Base-by-base conservation (phyloP, 345 rosid genomes). In the Brassica incana region DNA sequence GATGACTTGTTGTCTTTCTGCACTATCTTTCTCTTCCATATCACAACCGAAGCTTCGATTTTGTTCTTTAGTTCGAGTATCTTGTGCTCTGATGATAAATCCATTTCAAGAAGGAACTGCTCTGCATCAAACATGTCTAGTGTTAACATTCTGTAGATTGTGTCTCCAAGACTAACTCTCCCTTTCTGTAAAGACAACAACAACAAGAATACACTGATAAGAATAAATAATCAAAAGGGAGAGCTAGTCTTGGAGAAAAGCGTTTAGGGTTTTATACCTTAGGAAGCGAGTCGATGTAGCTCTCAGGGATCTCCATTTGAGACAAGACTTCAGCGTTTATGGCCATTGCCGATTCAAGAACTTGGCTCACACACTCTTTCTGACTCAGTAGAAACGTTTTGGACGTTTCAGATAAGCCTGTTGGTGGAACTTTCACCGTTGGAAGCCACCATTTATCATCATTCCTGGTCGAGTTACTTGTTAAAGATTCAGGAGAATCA, bases 391-490 rank as follows among this genome's bases (percentile, higher is more conserved):
- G 76, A 82, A 91, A 93, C 67, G 84, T 93, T 73, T 85, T 88
- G 0, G 91, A 43, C 16, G 48, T 78, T 11, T 93, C 91, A 8
- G 98, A 87, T 77, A 93, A 82, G 80, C 97, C 97, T 35, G 87
- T 82, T 20, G 84, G 69, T 18, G 95, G 92, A 29, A 93, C 90
- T 84, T 88, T 90, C 6, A 78, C 85, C 0, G 84, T 80, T 38
- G 97, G 97, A 50, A 93, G 83, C 98, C 98, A 90, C 98, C 98
- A 93, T 79, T 90, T 92, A 43, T 89, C 91, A 29, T 89, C 97
- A 58, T 70, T 88, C 82, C 93, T 88, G 69, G 81, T 87, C 12
- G 83, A 50, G 58, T 18, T 72, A 23, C 84, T 88, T 67, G 78
- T 88, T 71, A 85, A 93, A 5, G 90, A 83, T 71, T 86, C 92